These are phyloP conservation scores for Pseudoperonospora humuli DNA, from an alignment of 352 stramenopile genomes.

Conservation along the genomic window DNA sequence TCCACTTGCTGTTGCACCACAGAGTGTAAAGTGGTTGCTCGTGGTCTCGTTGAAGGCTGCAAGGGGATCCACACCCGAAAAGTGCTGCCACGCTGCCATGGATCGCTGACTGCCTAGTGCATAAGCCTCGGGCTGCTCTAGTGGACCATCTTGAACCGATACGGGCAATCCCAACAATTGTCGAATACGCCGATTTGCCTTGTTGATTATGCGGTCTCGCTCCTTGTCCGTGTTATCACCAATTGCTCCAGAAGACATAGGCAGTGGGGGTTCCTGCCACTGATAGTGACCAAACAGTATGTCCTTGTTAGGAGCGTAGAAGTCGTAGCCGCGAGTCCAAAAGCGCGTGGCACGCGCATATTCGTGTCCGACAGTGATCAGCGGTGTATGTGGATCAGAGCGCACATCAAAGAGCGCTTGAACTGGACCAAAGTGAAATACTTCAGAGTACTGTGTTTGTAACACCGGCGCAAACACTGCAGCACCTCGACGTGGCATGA, in stretches of 20 bases:
- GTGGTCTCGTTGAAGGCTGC: slow-evolving; percentile 74
- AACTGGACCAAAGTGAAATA: slow-evolving; percentile 71
- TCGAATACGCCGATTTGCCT: slow-evolving; percentile 57
- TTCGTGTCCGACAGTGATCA: slow-evolving; percentile 53
- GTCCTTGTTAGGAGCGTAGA: slow-evolving; percentile 66
- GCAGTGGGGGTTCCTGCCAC: slow-evolving; percentile 28
- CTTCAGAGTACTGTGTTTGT: slow-evolving; percentile 74
- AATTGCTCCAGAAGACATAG: slow-evolving; percentile 8
- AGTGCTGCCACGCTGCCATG: slow-evolving; percentile 48
- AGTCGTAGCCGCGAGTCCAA: slow-evolving; percentile 82
- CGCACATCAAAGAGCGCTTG: slow-evolving; percentile 52
- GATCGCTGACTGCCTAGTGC: slow-evolving; percentile 37
- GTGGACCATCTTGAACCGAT: slow-evolving; percentile 24
- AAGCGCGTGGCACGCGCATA: slow-evolving; percentile 76
- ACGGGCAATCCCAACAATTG: slow-evolving; percentile 44
- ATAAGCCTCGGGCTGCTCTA: slow-evolving; percentile 38
- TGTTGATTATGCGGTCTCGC: slow-evolving; percentile 16
- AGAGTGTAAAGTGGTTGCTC: slow-evolving; percentile 77
- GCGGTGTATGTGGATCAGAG: slow-evolving; percentile 63
- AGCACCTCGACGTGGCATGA: slow-evolving; percentile 23
- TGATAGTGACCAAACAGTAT: slow-evolving; percentile 60
- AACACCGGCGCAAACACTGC: slow-evolving; percentile 43
- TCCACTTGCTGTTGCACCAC: slow-evolving; percentile 21
- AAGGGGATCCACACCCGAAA: slow-evolving; percentile 54
- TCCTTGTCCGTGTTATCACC: slow-evolving; percentile 12